Evolutionary conservation across 176 grass and related monocot genomes (phyloP).

Genomic region (Zizania latifolia): DNA sequence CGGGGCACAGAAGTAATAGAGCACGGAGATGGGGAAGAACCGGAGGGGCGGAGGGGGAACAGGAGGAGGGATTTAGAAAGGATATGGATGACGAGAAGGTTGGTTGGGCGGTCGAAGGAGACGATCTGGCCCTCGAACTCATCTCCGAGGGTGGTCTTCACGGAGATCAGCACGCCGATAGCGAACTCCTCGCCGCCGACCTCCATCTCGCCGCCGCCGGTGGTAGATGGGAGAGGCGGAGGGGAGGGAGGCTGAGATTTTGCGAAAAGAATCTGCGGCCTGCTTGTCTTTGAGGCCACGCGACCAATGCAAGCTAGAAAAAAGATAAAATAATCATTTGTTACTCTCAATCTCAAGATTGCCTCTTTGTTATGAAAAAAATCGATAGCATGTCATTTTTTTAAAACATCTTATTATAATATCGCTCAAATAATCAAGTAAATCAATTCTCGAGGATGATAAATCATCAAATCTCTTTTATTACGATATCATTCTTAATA

Average conservation of each 20-base stretch:
- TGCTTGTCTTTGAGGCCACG: too few relatives aligned
- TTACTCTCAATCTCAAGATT: too few relatives aligned
- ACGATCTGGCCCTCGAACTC: constrained; percentile 94
- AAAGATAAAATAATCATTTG: too few relatives aligned
- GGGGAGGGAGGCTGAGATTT: not conserved
- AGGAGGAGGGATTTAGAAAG: constrained; percentile 27
- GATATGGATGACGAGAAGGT: constrained; percentile 98
- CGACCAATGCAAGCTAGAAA: too few relatives aligned
- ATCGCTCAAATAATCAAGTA: too few relatives aligned
- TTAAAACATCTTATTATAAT: too few relatives aligned
- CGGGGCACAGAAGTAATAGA: not conserved
- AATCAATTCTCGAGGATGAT: too few relatives aligned
- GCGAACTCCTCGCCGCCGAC: constrained; percentile 73
- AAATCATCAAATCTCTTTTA: too few relatives aligned
- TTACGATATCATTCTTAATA: too few relatives aligned
- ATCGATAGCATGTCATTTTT: too few relatives aligned
- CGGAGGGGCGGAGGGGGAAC: not conserved
- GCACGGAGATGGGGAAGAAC: not conserved
- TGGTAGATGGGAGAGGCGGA: not conserved
- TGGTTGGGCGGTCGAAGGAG: constrained; percentile 74
- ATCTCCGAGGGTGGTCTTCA: constrained; percentile 69
- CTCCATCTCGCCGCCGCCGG: constrained; percentile 43
- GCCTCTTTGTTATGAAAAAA: too few relatives aligned
- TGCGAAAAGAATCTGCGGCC: too few relatives aligned
- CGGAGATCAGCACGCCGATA: constrained; percentile 68